These are phyloP conservation scores for Ogataea chonburiensis DNA, from an alignment of 805 yeast species.

Conservation along the genomic window DNA sequence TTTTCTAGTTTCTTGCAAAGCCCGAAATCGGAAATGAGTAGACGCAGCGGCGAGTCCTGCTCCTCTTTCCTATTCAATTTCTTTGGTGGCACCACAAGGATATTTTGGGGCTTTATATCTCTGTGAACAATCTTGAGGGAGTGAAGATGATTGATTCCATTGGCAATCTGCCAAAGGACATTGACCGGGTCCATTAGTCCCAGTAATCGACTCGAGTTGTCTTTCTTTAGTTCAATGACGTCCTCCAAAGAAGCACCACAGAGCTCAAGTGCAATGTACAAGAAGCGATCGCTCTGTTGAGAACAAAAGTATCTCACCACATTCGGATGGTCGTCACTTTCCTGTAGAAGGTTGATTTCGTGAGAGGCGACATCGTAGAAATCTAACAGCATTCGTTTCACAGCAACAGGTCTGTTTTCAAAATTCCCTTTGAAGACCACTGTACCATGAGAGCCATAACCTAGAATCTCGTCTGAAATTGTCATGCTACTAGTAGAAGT, in stretches of 20 bases:
- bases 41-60: conserved; percentile 49
- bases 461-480: conserved; percentile 74
- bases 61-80: conserved; percentile 31
- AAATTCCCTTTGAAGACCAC: conserved; percentile 88
- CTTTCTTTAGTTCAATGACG: conserved; percentile 55
- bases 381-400: conserved; percentile 88
- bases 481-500: conserved; percentile 42
- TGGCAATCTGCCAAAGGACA: conserved; percentile 70
- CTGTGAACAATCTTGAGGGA: conserved; percentile 90
- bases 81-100: conserved; percentile 73
- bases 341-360: conserved; percentile 83
- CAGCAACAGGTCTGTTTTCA: conserved; percentile 93
- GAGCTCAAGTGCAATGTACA: conserved; percentile 89
- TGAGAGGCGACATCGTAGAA: conserved; percentile 93
- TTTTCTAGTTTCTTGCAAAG: conserved; percentile 87
- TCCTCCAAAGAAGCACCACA: conserved; percentile 90
- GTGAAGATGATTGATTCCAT: conserved; percentile 85
- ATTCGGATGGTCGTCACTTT: conserved; percentile 95
- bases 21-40: conserved; percentile 93
- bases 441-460: conserved; percentile 96
- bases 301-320: conserved; percentile 92
- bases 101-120: conserved; percentile 93
- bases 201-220: conserved; percentile 38
- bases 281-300: conserved; percentile 82
- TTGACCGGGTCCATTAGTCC: conserved; percentile 48